phyloP scores from a whole-genome alignment of 2,329 filamentous ascomycete genomes.

The Ceratocystiopsis sp. region DNA sequence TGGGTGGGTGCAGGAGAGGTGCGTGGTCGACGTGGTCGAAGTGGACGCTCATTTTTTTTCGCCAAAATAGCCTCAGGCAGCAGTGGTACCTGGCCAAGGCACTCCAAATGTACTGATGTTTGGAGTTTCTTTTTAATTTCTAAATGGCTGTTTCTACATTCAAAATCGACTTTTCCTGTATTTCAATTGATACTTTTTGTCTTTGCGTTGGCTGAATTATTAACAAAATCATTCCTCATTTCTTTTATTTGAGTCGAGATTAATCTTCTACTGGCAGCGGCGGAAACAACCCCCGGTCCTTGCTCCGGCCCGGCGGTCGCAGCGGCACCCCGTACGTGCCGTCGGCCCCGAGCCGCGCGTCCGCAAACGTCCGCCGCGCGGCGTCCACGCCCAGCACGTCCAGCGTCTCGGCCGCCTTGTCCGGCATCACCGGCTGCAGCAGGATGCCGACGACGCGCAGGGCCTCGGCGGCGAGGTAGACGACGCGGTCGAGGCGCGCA shows the following conservation, averaged over 20 bases:
- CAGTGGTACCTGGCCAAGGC: too few relatives aligned
- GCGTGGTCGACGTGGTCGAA: too few relatives aligned
- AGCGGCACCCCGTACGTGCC: constrained; percentile 43
- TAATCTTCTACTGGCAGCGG: constrained; percentile 26
- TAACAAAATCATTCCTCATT: too few relatives aligned
- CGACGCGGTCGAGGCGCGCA: constrained; percentile 33
- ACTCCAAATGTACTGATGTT: too few relatives aligned
- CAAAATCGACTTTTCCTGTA: too few relatives aligned
- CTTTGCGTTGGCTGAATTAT: too few relatives aligned
- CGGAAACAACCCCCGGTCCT: constrained; percentile 33
- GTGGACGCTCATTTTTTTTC: too few relatives aligned
- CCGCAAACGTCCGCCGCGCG: constrained; percentile 42
- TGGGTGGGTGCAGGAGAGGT: too few relatives aligned
- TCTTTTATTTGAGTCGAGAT: neutral
- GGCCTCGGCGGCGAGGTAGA: constrained; percentile 60
- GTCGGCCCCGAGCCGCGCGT: constrained; percentile 48
- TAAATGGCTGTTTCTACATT: too few relatives aligned
- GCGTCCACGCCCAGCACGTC: constrained; percentile 58
- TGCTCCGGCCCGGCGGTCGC: constrained; percentile 18
- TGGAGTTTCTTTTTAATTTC: too few relatives aligned
- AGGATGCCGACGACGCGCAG: constrained; percentile 68
- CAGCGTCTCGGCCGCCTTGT: constrained; percentile 53
- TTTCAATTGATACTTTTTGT: too few relatives aligned
- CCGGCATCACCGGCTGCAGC: constrained; percentile 80
- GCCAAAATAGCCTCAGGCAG: too few relatives aligned